phyloP scores from a whole-genome alignment of 495 filamentous ascomycete genomes.

The Pseudoneurospora amorphoporcata region DNA sequence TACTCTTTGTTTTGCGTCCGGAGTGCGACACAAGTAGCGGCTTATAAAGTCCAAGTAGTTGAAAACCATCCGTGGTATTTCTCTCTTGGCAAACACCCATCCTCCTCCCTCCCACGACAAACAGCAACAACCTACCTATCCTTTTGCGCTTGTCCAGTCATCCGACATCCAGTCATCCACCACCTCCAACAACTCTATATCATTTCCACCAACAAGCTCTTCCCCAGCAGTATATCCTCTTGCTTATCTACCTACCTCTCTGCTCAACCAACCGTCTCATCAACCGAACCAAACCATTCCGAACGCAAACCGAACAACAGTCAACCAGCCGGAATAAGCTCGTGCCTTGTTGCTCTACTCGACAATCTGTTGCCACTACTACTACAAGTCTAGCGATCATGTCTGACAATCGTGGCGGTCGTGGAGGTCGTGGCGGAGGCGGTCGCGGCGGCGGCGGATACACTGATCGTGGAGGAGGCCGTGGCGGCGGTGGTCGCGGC shows the following conservation, averaged over 20 bases:
- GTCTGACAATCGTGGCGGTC: conserved; percentile 5
- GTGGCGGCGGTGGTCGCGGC: background rate
- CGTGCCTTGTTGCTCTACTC: background rate
- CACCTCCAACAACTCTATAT: background rate
- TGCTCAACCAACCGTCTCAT: background rate
- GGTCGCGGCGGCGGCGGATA: conserved; percentile 2
- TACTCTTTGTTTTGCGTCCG: background rate
- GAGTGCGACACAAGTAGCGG: background rate
- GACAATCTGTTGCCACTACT: background rate
- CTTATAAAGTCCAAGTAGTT: background rate
- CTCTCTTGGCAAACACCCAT: background rate
- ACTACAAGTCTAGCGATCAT: background rate
- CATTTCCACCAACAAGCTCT: background rate
- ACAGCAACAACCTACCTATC: background rate
- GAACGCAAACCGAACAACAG: background rate
- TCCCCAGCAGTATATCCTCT: background rate
- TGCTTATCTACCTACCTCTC: background rate
- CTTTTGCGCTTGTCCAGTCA: background rate
- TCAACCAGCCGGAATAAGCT: background rate
- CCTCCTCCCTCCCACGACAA: background rate
- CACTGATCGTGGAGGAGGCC: background rate
- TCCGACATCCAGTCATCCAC: background rate
- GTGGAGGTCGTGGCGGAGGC: conserved; percentile 5
- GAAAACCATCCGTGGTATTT: background rate
- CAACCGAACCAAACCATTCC: background rate